phyloP scores from a whole-genome alignment of 257 asterid genomes.

The Nicotiana knightiana region DNA sequence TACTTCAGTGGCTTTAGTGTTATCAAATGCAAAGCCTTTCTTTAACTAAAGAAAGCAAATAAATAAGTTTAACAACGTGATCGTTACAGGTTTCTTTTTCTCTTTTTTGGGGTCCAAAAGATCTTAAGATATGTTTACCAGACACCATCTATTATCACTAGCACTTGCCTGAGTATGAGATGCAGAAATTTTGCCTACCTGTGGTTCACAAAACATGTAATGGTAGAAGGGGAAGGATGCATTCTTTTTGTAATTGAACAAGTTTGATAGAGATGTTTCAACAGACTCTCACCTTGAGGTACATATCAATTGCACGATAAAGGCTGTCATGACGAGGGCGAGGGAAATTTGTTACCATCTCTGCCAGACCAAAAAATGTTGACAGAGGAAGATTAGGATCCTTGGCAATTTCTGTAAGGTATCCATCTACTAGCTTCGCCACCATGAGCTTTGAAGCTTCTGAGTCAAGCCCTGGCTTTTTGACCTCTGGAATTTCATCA shows the following conservation, averaged over 20 bases:
- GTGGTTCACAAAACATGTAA: neutral
- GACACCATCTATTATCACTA: neutral
- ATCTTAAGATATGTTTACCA: neutral
- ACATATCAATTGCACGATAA: slow-evolving; percentile 76
- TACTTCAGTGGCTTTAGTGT: neutral
- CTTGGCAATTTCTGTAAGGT: slow-evolving; percentile 78
- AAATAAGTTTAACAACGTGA: neutral
- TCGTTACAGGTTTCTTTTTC: neutral
- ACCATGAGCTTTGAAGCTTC: slow-evolving; percentile 97
- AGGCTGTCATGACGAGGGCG: slow-evolving; percentile 82
- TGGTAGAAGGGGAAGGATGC: neutral
- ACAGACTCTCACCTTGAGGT: slow-evolving; percentile 58
- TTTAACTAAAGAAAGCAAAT: neutral
- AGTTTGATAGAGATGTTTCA: neutral
- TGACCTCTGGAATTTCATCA: slow-evolving; percentile 56
- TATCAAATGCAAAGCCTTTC: neutral
- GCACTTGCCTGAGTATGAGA: neutral
- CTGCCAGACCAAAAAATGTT: slow-evolving; percentile 59
- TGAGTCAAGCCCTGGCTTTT: slow-evolving; percentile 63
- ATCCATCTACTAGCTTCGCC: slow-evolving; percentile 75
- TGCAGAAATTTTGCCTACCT: neutral
- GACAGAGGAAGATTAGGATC: slow-evolving; percentile 68
- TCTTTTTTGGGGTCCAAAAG: neutral
- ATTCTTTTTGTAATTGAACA: neutral
- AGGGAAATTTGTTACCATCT: slow-evolving; percentile 57